Conservation (phyloP, 2,329 filamentous ascomycete species). For the Aspergillus sp. region DNA sequence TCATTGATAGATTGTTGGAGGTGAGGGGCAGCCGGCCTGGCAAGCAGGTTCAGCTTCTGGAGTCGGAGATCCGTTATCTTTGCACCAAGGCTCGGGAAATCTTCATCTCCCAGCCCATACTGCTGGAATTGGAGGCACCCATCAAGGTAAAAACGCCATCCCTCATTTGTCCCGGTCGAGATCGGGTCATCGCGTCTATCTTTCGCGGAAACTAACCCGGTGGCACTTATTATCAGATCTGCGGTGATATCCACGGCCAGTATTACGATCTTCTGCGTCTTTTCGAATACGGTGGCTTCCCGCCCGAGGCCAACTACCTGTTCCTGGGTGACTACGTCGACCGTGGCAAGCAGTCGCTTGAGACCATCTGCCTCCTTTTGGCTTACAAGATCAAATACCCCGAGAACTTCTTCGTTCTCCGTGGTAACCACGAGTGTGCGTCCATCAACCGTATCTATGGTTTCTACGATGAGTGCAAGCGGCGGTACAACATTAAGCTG, state of each 20-base stretch:
- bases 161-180: neutral
- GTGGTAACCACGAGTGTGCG: slow-evolving; percentile 98
- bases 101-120: slow-evolving; percentile 98
- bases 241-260: slow-evolving; percentile 98
- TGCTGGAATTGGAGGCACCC: slow-evolving; percentile 95
- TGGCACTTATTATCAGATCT: slow-evolving; percentile 68
- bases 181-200: neutral
- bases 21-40: slow-evolving; percentile 96
- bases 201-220: slow-evolving; percentile 18
- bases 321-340: slow-evolving; percentile 99
- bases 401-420: slow-evolving; percentile 98
- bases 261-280: slow-evolving; percentile 97
- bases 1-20: slow-evolving; percentile 97
- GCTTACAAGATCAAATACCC: slow-evolving; percentile 99
- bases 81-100: slow-evolving; percentile 99
- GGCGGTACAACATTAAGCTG: slow-evolving; percentile 97
- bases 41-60: slow-evolving; percentile 96
- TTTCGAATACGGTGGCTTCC: slow-evolving; percentile 98
- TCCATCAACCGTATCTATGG: slow-evolving; percentile 99
- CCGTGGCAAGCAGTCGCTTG: slow-evolving; percentile 96
- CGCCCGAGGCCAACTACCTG: slow-evolving; percentile 97
- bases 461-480: slow-evolving; percentile 99
- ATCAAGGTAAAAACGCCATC: slow-evolving; percentile 75
- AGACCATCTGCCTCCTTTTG: slow-evolving; percentile 94
- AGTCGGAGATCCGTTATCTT: slow-evolving; percentile 93